Percentiles rank a stretch among this genome's conserved stretches.
Conservation (phyloP, 1,284 basidiomycete genomes). For the Tilletia setariae region DNA sequence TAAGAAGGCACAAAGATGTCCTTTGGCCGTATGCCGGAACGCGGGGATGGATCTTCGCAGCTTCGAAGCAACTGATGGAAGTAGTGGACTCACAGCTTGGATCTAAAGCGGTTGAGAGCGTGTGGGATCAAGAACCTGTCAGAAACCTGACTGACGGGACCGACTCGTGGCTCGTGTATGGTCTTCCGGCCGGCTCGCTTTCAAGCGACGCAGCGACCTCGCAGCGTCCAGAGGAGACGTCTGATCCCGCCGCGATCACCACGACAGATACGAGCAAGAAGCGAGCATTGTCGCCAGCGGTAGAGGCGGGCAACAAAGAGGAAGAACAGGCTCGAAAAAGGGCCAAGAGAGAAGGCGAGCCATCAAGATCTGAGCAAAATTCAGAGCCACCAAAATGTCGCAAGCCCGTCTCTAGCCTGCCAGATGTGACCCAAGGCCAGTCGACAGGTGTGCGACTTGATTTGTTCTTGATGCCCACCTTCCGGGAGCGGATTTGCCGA, state of each 20-base stretch:
- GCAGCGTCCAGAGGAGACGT: neutral
- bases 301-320: neutral
- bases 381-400: neutral
- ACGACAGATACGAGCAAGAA: neutral
- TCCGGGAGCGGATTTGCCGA: conserved; percentile 52
- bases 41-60: conserved; percentile 34
- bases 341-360: neutral
- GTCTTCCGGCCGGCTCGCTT: neutral
- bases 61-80: too few relatives aligned
- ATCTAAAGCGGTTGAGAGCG: too few relatives aligned
- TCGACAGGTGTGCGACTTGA: conserved; percentile 31
- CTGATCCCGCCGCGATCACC: neutral
- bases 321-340: neutral
- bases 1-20: conserved; percentile 31
- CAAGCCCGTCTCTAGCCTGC: neutral
- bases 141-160: neutral
- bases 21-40: conserved; percentile 41
- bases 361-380: neutral
- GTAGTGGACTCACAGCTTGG: too few relatives aligned
- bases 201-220: neutral
- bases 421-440: neutral
- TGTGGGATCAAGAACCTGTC: neutral
- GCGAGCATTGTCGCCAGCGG: neutral
- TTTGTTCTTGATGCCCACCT: conserved; percentile 51
- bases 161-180: conserved; percentile 1